These are phyloP conservation scores for Penicillium atrosanguineum DNA, from an alignment of 495 filamentous ascomycete species.

Conservation along the genomic window DNA sequence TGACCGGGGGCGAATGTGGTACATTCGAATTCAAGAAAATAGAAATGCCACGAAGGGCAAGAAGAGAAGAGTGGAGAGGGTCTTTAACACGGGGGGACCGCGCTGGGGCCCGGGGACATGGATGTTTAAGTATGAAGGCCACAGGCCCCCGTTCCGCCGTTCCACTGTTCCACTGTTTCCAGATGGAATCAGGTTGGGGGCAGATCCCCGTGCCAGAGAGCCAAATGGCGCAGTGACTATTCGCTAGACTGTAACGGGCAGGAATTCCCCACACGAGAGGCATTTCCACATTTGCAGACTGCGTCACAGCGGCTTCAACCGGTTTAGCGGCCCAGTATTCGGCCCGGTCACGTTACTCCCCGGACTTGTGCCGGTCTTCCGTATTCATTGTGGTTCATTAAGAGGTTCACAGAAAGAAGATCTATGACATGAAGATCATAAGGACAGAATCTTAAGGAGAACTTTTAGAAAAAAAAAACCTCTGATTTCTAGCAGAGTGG, in stretches of 20 bases:
- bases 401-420: too few relatives aligned
- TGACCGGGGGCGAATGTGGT: conserved; percentile 16
- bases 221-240: background rate
- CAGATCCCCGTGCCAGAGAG: conserved; percentile 4
- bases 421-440: too few relatives aligned
- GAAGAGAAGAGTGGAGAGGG: conserved; percentile 27
- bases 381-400: background rate
- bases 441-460: too few relatives aligned
- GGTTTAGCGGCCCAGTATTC: conserved; percentile 5
- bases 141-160: background rate
- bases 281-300: conserved; percentile 23
- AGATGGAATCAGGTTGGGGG: conserved; percentile 8
- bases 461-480: too few relatives aligned
- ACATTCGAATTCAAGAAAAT: conserved; percentile 16
- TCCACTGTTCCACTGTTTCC: too few relatives aligned
- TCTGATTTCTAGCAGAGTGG: background rate
- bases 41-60: conserved; percentile 6
- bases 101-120: conserved; percentile 17
- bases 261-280: conserved; percentile 26
- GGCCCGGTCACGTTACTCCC: conserved; percentile 15
- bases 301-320: conserved; percentile 6
- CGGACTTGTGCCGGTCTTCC: conserved; percentile 9
- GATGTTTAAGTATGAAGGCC: conserved; percentile 22
- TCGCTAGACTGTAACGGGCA: conserved; percentile 7
- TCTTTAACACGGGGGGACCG: conserved; percentile 14